phyloP scores from a whole-genome alignment of 495 filamentous ascomycete species.

The Physcia stellaris region DNA sequence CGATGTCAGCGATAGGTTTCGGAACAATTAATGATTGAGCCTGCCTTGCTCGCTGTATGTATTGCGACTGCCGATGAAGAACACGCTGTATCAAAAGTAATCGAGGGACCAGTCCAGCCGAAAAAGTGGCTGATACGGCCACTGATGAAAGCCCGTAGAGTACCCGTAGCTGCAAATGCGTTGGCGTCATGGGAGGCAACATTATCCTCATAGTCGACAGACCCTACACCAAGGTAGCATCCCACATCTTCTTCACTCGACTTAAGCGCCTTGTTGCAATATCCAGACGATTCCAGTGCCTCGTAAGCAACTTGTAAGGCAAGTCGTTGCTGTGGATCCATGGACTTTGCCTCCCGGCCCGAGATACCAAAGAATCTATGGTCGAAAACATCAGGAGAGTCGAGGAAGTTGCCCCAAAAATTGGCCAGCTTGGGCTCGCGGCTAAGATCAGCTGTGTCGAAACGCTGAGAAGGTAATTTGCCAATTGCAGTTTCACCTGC shows the following conservation, averaged over 20 bases:
- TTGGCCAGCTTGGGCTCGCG: not conserved
- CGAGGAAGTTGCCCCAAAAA: conserved; percentile 23
- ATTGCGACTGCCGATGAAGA: conserved; percentile 30
- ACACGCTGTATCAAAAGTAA: conserved; percentile 34
- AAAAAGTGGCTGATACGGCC: conserved; percentile 22
- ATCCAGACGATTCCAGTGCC: conserved; percentile 20
- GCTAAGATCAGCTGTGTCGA: not conserved
- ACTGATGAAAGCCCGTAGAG: conserved; percentile 12
- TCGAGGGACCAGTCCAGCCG: conserved; percentile 35
- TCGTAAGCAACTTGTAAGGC: conserved; percentile 27
- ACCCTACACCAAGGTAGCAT: conserved; percentile 11
- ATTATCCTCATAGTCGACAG: conserved; percentile 23
- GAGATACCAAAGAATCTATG: conserved; percentile 19
- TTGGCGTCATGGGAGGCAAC: conserved; percentile 15
- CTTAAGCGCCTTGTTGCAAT: conserved; percentile 2
- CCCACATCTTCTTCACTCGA: conserved; percentile 7
- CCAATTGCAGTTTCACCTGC: conserved; percentile 1
- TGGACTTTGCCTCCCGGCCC: conserved; percentile 23
- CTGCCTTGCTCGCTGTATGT: conserved; percentile 25
- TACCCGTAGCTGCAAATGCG: conserved; percentile 22
- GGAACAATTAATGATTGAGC: no score
- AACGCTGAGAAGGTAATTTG: not conserved
- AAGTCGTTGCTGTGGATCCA: conserved; percentile 31
- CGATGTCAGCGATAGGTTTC: conserved; percentile 1
- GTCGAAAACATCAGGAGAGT: conserved; percentile 17